These are phyloP conservation scores for Penicillium sp. DNA, from an alignment of 2,329 filamentous ascomycete genomes.

Conservation along the genomic window DNA sequence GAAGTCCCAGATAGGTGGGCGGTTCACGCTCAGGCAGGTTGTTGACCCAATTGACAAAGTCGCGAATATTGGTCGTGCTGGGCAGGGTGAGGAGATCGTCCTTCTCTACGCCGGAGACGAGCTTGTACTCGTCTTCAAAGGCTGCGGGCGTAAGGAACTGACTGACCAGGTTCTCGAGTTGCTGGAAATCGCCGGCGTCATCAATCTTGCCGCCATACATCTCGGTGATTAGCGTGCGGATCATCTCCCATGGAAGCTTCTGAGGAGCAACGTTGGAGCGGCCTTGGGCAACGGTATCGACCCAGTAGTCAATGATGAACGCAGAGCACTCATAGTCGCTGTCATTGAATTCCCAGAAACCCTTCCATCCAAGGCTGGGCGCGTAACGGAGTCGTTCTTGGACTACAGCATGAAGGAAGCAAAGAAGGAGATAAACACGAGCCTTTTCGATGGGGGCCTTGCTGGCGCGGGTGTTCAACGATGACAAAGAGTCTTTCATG, in stretches of 20 bases:
- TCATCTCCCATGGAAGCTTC: slow-evolving; percentile 96
- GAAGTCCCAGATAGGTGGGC: slow-evolving; percentile 88
- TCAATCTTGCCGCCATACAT: slow-evolving; percentile 99
- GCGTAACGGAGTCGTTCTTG: slow-evolving; percentile 94
- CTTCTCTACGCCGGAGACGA: slow-evolving; percentile 67
- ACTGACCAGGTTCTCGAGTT: slow-evolving; percentile 70
- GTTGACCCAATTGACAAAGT: slow-evolving; percentile 91
- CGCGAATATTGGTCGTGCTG: slow-evolving; percentile 73
- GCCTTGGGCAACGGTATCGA: slow-evolving; percentile 76
- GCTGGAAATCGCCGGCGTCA: slow-evolving; percentile 76
- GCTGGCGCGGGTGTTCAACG: slow-evolving; percentile 69
- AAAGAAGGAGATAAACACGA: slow-evolving; percentile 84
- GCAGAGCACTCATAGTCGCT: slow-evolving; percentile 98
- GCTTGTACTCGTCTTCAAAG: slow-evolving; percentile 87
- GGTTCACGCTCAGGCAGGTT: slow-evolving; percentile 91
- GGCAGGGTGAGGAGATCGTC: slow-evolving; percentile 70
- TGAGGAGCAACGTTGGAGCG: slow-evolving; percentile 89
- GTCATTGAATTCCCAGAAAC: slow-evolving; percentile 99
- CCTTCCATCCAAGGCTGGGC: slow-evolving; percentile 92
- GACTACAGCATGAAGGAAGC: slow-evolving; percentile 91
- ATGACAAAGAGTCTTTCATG: slow-evolving; percentile 95
- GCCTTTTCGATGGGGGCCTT: slow-evolving; percentile 88
- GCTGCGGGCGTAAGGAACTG: slow-evolving; percentile 80
- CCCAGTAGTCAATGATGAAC: slow-evolving; percentile 93
- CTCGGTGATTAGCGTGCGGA: slow-evolving; percentile 83